phyloP scores from a whole-genome alignment of 2,329 filamentous ascomycete species.

The Aspergillus novofumigatus region DNA sequence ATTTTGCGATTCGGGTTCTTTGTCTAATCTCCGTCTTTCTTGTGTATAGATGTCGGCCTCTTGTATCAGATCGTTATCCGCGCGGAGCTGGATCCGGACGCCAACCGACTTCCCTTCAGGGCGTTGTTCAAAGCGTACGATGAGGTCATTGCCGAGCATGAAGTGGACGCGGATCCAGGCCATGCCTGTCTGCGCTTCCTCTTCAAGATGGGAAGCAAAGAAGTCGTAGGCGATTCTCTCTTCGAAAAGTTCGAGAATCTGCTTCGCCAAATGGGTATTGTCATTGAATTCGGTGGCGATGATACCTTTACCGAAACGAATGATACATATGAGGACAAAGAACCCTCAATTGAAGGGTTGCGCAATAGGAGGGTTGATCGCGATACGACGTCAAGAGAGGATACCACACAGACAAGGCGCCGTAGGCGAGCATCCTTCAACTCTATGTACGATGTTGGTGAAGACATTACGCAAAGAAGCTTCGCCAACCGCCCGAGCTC shows the following conservation, averaged over 20 bases:
- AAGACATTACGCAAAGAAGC: conserved; percentile 48
- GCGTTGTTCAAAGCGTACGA: conserved; percentile 81
- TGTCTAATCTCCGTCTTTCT: conserved; percentile 1
- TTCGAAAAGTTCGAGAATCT: conserved; percentile 67
- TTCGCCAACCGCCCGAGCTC: conserved; percentile 38
- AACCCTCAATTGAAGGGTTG: conserved; percentile 20
- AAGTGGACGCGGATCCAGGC: conserved; percentile 68
- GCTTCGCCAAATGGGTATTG: conserved; percentile 65
- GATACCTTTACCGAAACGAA: conserved; percentile 30
- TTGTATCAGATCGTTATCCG: conserved; percentile 71
- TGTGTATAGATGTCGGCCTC: conserved; percentile 64
- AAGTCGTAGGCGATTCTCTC: conserved; percentile 54
- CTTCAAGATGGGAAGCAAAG: conserved; percentile 67
- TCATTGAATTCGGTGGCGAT: conserved; percentile 57
- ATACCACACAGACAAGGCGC: conserved; percentile 27
- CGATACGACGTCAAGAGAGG: conserved; percentile 18
- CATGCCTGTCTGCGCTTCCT: conserved; percentile 72
- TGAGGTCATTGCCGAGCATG: conserved; percentile 65
- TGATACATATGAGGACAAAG: conserved; percentile 23
- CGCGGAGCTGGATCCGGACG: conserved; percentile 64
- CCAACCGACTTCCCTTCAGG: conserved; percentile 64
- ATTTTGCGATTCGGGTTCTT: background rate
- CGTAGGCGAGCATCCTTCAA: conserved; percentile 54
- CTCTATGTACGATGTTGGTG: conserved; percentile 47
- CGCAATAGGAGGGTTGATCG: conserved; percentile 16